Conservation (phyloP, 805 yeast species). For the Myxozyma nipponensis region DNA sequence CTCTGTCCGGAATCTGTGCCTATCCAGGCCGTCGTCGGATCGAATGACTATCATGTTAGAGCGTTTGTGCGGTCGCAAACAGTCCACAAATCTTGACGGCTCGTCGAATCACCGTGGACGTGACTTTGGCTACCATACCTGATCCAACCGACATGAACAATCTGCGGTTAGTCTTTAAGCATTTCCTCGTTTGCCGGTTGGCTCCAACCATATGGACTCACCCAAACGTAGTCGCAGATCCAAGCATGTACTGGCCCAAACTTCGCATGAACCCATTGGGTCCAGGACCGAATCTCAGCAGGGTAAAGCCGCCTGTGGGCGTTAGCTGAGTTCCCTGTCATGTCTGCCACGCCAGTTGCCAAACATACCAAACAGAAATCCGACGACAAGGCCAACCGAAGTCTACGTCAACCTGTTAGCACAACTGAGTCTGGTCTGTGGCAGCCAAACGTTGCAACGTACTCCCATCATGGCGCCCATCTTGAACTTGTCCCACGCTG, state of each 20-base stretch:
- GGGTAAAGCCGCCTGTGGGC: constrained; percentile 60
- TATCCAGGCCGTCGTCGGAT: constrained; percentile 49
- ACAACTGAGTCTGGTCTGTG: not conserved
- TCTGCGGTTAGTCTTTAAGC: constrained; percentile 11
- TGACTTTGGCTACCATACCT: constrained; percentile 6
- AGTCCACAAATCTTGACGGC: no score
- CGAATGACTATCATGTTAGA: constrained; percentile 71
- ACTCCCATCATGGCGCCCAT: constrained; percentile 98
- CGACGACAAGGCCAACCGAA: constrained; percentile 89
- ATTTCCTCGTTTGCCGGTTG: not conserved
- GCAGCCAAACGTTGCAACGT: constrained; percentile 30
- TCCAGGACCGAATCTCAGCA: constrained; percentile 92
- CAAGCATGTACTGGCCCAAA: constrained; percentile 91
- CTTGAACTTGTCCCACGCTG: constrained; percentile 92
- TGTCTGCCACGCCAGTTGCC: no score
- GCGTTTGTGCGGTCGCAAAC: no score
- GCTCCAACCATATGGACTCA: constrained; percentile 17
- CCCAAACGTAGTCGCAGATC: constrained; percentile 96
- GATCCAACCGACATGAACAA: constrained; percentile 95
- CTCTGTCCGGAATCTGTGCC: constrained; percentile 13
- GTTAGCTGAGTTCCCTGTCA: not conserved
- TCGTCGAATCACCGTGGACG: no score
- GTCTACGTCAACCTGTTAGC: constrained; percentile 37
- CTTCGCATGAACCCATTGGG: constrained; percentile 97
- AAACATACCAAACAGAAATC: constrained; percentile 73